Base-by-base conservation (phyloP, 2,329 filamentous ascomycete genomes). In the Simplicillium aogashimaense region DNA sequence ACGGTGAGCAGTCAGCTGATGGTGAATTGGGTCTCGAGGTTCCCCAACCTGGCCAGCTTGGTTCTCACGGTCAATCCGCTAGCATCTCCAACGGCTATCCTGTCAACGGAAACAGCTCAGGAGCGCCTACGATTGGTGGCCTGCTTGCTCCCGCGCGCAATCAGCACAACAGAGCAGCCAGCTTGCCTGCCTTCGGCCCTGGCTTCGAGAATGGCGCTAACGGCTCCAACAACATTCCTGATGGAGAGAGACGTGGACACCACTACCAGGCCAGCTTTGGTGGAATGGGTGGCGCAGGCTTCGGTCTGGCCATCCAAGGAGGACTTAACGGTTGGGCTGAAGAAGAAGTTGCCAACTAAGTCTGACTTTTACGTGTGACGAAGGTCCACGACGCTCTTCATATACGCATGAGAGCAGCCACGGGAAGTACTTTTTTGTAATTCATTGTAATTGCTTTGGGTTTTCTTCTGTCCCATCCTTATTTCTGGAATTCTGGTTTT, bases 161-260 rank as follows among this genome's bases (percentile, higher is more conserved):
- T 28, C 74, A 76, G 46, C 78, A 82, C 60, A 90, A 78, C 54
- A 82, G 92, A 30, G 88, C 92, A 29, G 87, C 95, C 44, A 95
- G 88, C 58, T 68, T 98, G 54, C 92, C 92, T 2, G 78, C 74
- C 5, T 71, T 83, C 40, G 78, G 76, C 1, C 76, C 77, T 14
- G 75, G 74, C 13, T 76, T 78, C 40, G 74, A 80, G 58, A 79
- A 79, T 39, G 72, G 74, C 34, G 69, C 67, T 41, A 70, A 64
- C 46, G 72, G 69, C 57, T 66, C 68, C 32, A 67, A 65, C 51
- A 68, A 67, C 47, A 55, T 66, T 15, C 63, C 66, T 14, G 69
- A 67, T 13, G 64, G 61, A 45, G 60, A 60, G 29, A 71, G 78
- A 40, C 68, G 77, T 42, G 77, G 78, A 10, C 78, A 83, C 53